These are phyloP conservation scores for Panicum virgatum DNA, from an alignment of 202 grass and related monocot genomes.

Conservation along the genomic window DNA sequence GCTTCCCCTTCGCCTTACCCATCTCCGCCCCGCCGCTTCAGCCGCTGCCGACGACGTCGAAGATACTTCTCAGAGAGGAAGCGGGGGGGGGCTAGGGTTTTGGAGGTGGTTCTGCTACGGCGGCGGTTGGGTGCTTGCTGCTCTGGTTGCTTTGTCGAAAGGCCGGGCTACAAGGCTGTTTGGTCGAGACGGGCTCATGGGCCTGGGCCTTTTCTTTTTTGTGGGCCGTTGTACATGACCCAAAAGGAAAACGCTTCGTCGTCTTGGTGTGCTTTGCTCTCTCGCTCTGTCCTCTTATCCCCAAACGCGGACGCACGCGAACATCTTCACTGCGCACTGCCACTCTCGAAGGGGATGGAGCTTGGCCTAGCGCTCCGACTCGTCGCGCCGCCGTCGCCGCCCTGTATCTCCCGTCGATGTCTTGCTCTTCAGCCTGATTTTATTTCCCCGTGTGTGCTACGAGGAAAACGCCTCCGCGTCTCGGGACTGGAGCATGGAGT, in stretches of 20 bases:
- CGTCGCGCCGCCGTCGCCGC: slow-evolving; percentile 28
- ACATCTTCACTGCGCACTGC: background rate
- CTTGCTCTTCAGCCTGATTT: background rate
- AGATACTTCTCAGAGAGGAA: slow-evolving; percentile 1
- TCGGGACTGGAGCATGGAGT: slow-evolving; percentile 3
- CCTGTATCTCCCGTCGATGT: background rate
- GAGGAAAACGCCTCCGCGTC: background rate
- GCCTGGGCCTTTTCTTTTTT: background rate
- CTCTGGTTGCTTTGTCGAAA: slow-evolving; percentile 15
- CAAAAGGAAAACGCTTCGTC: background rate
- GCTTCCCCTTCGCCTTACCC: slow-evolving; percentile 97
- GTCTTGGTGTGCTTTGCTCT: background rate
- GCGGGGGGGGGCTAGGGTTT: slow-evolving; percentile 61
- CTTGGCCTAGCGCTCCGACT: slow-evolving; percentile 52
- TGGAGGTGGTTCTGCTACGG: slow-evolving; percentile 36
- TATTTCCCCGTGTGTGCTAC: background rate
- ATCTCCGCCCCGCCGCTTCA: slow-evolving; percentile 41
- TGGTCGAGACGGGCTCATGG: background rate
- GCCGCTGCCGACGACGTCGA: slow-evolving; percentile 11
- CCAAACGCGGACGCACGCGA: background rate
- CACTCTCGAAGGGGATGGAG: slow-evolving; percentile 44
- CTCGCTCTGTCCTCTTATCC: slow-evolving; percentile 20
- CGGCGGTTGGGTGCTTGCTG: background rate
- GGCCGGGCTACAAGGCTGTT: background rate
- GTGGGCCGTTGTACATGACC: background rate